Evolutionary conservation across 2,329 filamentous ascomycete genomes (phyloP).

Genomic region (Pezicula carpinea): DNA sequence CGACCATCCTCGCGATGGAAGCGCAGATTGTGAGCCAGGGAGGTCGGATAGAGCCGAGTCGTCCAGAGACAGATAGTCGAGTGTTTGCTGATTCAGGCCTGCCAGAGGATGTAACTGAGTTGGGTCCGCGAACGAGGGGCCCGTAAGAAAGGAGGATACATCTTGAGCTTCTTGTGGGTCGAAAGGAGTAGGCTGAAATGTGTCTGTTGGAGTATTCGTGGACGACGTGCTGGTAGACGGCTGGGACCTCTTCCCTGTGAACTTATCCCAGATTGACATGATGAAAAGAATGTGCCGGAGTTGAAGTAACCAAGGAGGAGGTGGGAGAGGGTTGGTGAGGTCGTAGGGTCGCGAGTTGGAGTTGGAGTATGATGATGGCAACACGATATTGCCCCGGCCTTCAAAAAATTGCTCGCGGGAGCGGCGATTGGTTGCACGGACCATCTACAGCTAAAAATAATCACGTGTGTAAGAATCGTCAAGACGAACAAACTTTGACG

Average conservation of each 20-base stretch:
- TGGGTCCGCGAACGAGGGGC: constrained; percentile 75
- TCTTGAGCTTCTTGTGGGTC: constrained; percentile 72
- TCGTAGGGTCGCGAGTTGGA: neutral
- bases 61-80: constrained; percentile 94
- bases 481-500: no score
- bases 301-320: constrained; percentile 2
- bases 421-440: no score
- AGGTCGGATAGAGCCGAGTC: constrained; percentile 84
- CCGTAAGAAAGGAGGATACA: constrained; percentile 80
- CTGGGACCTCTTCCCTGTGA: constrained; percentile 32
- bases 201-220: constrained; percentile 30
- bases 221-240: constrained; percentile 22
- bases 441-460: no score
- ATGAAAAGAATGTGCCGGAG: constrained; percentile 8
- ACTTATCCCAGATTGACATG: constrained; percentile 35
- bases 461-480: no score
- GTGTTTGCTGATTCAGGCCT: constrained; percentile 83
- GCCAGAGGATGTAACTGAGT: constrained; percentile 88
- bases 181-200: constrained; percentile 53
- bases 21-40: constrained; percentile 77
- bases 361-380: no score
- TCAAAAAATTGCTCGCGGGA: no score
- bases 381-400: no score
- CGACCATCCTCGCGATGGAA: constrained; percentile 94
- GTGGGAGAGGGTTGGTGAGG: constrained; percentile 1